phyloP scores from a whole-genome alignment of 1,284 basidiomycete species.

The Spongiforma sp. region DNA sequence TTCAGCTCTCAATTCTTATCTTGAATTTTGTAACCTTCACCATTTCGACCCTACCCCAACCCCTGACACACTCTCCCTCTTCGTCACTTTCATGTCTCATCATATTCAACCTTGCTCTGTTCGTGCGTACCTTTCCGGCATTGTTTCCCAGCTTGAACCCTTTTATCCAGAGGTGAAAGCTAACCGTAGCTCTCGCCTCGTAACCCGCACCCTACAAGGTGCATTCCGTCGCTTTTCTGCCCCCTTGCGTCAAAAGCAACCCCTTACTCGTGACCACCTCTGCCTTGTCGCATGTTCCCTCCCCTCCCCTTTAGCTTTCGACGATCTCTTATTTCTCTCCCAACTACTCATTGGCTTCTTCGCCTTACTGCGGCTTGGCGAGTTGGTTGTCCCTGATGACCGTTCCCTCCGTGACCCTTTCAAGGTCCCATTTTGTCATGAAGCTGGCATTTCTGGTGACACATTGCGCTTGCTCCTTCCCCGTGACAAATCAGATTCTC shows the following conservation, averaged over 20 bases:
- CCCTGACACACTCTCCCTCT: slow-evolving; percentile 26
- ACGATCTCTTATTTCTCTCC: slow-evolving; percentile 1
- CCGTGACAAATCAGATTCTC: neutral
- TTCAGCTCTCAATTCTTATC: slow-evolving; percentile 35
- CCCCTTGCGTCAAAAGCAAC: slow-evolving; percentile 10
- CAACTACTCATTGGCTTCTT: slow-evolving; percentile 7
- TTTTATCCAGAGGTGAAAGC: slow-evolving; percentile 26
- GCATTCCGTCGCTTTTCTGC: slow-evolving; percentile 9
- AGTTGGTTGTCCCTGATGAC: neutral
- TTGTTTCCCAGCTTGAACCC: slow-evolving; percentile 25
- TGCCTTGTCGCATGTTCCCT: slow-evolving; percentile 14
- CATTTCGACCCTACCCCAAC: slow-evolving; percentile 39
- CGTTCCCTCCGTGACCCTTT: fast-evolving
- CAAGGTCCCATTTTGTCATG: neutral
- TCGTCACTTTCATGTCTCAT: neutral
- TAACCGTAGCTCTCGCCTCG: slow-evolving; percentile 9
- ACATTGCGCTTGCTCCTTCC: no score
- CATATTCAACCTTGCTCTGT: slow-evolving; percentile 23
- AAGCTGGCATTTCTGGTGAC: neutral
- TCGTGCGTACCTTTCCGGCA: slow-evolving; percentile 16
- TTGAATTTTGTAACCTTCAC: slow-evolving; percentile 37
- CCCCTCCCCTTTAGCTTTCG: neutral
- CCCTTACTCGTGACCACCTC: slow-evolving; percentile 19
- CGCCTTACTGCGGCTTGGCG: neutral
- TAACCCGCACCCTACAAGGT: slow-evolving; percentile 29